Conservation (phyloP, 2,329 filamentous ascomycete genomes). For the Fonsecaea monophora region DNA sequence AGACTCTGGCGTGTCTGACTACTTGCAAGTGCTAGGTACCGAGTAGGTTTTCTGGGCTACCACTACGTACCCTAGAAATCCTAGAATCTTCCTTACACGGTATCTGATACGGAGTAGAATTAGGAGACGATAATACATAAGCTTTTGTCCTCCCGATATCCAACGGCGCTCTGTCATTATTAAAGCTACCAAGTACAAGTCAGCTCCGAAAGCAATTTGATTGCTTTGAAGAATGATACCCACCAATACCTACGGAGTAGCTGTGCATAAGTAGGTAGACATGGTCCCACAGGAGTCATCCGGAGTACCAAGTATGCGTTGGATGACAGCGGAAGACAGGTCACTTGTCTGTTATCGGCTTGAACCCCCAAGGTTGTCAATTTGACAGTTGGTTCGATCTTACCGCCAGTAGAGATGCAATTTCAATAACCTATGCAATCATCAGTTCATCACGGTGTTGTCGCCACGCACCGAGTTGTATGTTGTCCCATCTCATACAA, state of each 20-base stretch:
- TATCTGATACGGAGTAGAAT: neutral
- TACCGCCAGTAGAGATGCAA: neutral
- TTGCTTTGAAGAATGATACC: neutral
- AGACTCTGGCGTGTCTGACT: too few relatives aligned
- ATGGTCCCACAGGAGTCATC: neutral
- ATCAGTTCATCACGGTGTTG: neutral
- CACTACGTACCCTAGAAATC: neutral
- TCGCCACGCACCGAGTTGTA: neutral
- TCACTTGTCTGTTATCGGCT: neutral
- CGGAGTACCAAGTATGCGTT: neutral
- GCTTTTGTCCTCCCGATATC: neutral
- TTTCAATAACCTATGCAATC: neutral
- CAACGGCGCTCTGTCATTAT: neutral
- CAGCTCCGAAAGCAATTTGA: neutral
- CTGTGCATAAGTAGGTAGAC: neutral
- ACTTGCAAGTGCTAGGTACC: too few relatives aligned
- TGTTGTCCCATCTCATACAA: neutral
- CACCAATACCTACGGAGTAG: too few relatives aligned
- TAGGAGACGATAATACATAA: neutral
- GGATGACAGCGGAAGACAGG: neutral
- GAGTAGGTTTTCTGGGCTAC: neutral
- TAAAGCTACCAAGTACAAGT: neutral
- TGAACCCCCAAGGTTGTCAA: neutral
- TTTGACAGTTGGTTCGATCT: neutral
- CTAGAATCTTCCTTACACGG: neutral